Percentiles rank a stretch among this genome's conserved stretches.
Conservation (phyloP, 805 yeast species). For the Brettanomyces anomalus region DNA sequence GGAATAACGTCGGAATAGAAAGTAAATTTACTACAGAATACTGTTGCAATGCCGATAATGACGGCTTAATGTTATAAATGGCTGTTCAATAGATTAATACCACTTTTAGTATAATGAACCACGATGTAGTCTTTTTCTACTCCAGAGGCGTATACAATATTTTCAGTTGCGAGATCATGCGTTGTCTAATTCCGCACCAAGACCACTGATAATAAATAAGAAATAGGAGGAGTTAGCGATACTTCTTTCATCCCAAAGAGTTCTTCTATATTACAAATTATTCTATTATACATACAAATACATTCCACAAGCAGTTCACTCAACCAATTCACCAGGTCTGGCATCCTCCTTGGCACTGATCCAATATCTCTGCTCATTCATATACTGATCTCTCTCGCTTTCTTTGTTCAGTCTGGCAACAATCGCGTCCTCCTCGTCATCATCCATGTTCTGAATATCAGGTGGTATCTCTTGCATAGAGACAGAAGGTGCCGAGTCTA, state of each 20-base stretch:
- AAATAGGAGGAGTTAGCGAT: too few species aligned
- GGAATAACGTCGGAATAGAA: neutral
- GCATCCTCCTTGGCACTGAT: slow-evolving; percentile 31
- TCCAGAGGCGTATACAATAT: too few species aligned
- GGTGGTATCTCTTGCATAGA: slow-evolving; percentile 90
- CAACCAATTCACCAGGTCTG: slow-evolving; percentile 26
- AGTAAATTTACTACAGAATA: too few species aligned
- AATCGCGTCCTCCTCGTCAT: slow-evolving; percentile 35
- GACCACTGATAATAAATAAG: too few species aligned
- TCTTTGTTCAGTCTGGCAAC: slow-evolving; percentile 27
- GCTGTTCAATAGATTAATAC: too few species aligned
- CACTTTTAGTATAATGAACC: too few species aligned
- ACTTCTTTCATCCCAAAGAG: too few species aligned
- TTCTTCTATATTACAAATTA: too few species aligned
- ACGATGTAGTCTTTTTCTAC: too few species aligned
- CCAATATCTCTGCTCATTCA: slow-evolving; percentile 29
- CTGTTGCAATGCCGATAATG: neutral
- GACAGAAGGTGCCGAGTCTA: slow-evolving; percentile 92
- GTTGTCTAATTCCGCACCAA: too few species aligned
- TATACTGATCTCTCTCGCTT: slow-evolving; percentile 23
- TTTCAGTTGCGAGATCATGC: too few species aligned
- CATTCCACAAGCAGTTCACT: slow-evolving; percentile 4
- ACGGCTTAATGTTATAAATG: neutral
- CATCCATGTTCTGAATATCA: slow-evolving; percentile 31
- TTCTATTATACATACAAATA: neutral